Evolutionary conservation across 176 grass and related monocot species (phyloP).

Genomic region (Carex littledalei): DNA sequence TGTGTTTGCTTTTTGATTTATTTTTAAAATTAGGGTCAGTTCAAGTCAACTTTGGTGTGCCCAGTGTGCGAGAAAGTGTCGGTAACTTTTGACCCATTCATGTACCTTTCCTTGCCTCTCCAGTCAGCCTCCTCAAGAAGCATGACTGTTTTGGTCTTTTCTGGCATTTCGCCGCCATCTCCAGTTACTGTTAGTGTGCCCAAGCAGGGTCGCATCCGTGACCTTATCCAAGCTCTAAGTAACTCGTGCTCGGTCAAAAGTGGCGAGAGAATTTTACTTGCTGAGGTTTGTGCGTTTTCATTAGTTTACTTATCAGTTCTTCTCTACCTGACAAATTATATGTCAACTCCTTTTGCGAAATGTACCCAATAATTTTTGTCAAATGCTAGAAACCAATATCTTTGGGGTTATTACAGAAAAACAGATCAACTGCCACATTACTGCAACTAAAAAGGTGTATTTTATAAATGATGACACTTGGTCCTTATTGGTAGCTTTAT

Average conservation of each 20-base stretch:
- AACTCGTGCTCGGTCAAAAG: slow-evolving; percentile 69
- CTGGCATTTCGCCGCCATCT: slow-evolving; percentile 59
- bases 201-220: slow-evolving; percentile 84
- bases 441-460: too few relatives aligned
- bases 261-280: slow-evolving; percentile 85
- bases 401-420: neutral
- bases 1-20: neutral
- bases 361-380: neutral
- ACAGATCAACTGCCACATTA: neutral
- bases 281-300: slow-evolving; percentile 56
- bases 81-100: slow-evolving; percentile 98
- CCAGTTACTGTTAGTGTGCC: slow-evolving; percentile 82
- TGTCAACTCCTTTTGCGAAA: neutral
- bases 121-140: slow-evolving; percentile 85
- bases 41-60: slow-evolving; percentile 99
- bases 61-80: slow-evolving; percentile 90
- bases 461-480: too few relatives aligned
- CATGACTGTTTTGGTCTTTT: slow-evolving; percentile 63
- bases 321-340: neutral
- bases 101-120: slow-evolving; percentile 96
- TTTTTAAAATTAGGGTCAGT: slow-evolving; percentile 68
- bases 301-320: neutral
- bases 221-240: slow-evolving; percentile 75
- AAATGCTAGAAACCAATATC: neutral
- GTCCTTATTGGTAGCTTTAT: neutral